Conservation (phyloP, 805 yeast genomes). For the Yamadazyma insecticola region DNA sequence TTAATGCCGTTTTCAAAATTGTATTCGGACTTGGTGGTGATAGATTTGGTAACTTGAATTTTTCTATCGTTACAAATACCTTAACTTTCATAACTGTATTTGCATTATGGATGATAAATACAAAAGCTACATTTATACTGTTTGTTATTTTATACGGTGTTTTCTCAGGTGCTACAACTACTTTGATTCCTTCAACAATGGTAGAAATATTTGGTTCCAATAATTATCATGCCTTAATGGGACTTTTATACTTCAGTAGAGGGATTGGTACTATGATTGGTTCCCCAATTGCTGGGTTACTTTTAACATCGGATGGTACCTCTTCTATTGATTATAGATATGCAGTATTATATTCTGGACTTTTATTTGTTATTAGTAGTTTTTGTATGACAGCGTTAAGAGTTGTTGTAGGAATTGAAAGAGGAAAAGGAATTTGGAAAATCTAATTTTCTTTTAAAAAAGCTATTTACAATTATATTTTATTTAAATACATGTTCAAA, state of each 20-base stretch:
- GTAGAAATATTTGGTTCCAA: slow-evolving; percentile 28
- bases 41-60: slow-evolving; percentile 15
- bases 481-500: slow-evolving; percentile 11
- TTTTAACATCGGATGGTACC: slow-evolving; percentile 14
- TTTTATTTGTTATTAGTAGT: slow-evolving; percentile 12
- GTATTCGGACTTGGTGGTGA: slow-evolving; percentile 16
- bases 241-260: slow-evolving; percentile 28
- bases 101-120: slow-evolving; percentile 16
- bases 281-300: slow-evolving; percentile 29
- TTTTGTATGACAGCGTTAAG: slow-evolving; percentile 1
- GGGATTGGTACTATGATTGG: slow-evolving; percentile 31
- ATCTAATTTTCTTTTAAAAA: neutral
- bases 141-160: slow-evolving; percentile 32
- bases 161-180: slow-evolving; percentile 29
- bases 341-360: slow-evolving; percentile 25
- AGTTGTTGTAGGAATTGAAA: no score
- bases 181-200: slow-evolving; percentile 27
- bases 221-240: slow-evolving; percentile 27
- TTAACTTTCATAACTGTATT: slow-evolving; percentile 13
- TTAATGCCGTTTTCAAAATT: slow-evolving; percentile 21
- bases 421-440: no score
- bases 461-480: neutral
- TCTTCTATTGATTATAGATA: slow-evolving; percentile 16
- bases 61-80: slow-evolving; percentile 14
- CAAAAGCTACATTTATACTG: slow-evolving; percentile 19